Evolutionary conservation across 805 yeast genomes (phyloP).

Genomic region (Candida namnaoensis): DNA sequence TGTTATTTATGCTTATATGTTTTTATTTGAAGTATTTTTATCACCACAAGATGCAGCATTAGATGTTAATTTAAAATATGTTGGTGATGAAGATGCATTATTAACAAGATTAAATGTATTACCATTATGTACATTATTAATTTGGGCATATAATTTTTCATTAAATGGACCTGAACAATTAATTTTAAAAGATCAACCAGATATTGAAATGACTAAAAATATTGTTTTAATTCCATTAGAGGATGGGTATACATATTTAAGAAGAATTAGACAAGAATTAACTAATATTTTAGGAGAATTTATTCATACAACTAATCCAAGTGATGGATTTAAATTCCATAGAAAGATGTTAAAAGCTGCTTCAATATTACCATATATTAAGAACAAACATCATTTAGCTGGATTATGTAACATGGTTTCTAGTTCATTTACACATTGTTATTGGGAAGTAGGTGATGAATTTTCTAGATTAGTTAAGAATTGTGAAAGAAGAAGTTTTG

Average conservation of each 20-base stretch:
- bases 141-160: conserved; percentile 46
- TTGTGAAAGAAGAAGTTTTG: conserved; percentile 47
- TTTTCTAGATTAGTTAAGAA: conserved; percentile 42
- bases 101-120: conserved; percentile 27
- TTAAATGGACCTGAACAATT: conserved; percentile 37
- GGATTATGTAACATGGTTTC: conserved; percentile 46
- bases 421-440: conserved; percentile 27
- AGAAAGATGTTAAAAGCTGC: conserved; percentile 33
- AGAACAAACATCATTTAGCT: conserved; percentile 37
- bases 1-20: conserved; percentile 51
- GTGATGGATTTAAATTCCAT: conserved; percentile 30
- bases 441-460: conserved; percentile 53
- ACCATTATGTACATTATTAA: conserved; percentile 22
- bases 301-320: conserved; percentile 19
- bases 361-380: conserved; percentile 26
- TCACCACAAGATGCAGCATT: conserved; percentile 37
- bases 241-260: conserved; percentile 40
- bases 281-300: conserved; percentile 22
- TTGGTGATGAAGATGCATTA: conserved; percentile 43
- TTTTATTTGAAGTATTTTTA: conserved; percentile 54
- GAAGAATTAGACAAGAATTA: conserved; percentile 37
- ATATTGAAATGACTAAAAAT: background rate
- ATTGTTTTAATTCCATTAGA: conserved; percentile 27
- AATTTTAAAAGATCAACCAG: conserved; percentile 6
- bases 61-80: conserved; percentile 35